These are phyloP conservation scores for Blastomyces emzantsi DNA, from an alignment of 2,329 filamentous ascomycete genomes.

Conservation along the genomic window DNA sequence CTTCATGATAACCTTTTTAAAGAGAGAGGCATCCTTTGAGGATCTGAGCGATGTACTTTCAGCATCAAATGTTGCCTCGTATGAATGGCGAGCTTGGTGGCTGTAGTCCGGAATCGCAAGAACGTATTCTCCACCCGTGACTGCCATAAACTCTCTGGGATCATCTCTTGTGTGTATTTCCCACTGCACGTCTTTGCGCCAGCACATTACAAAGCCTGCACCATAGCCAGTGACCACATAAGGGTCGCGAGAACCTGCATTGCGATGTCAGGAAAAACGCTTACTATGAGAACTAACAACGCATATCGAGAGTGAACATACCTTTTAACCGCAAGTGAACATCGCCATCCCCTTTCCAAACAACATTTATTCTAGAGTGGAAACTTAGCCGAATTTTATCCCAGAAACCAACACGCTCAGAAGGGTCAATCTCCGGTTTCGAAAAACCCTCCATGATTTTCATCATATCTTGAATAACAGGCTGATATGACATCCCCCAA, in stretches of 20 bases:
- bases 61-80: conserved; percentile 40
- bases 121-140: conserved; percentile 91
- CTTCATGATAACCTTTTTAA: conserved; percentile 99
- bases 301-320: conserved; percentile 23
- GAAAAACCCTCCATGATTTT: conserved; percentile 97
- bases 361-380: conserved; percentile 78
- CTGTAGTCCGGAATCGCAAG: conserved; percentile 91
- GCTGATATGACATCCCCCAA: conserved; percentile 96
- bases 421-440: conserved; percentile 87
- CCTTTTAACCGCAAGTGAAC: conserved; percentile 90
- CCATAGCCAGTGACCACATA: conserved; percentile 89
- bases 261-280: conserved; percentile 7
- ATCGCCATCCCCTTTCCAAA: conserved; percentile 94
- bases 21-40: conserved; percentile 53
- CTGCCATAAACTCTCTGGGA: conserved; percentile 86
- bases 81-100: conserved; percentile 65
- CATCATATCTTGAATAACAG: conserved; percentile 99
- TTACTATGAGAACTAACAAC: conserved; percentile 9
- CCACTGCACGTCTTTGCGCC: conserved; percentile 88
- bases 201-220: conserved; percentile 96
- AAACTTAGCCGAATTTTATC: conserved; percentile 94
- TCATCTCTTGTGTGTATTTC: conserved; percentile 77
- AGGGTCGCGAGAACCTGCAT: conserved; percentile 65
- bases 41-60: conserved; percentile 55
- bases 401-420: conserved; percentile 94